A percentile compares a stretch with the other conserved stretches of the same genome.
Evolutionary conservation across 1,284 basidiomycete species (phyloP).

Genomic region (Trichosporon ovoides): DNA sequence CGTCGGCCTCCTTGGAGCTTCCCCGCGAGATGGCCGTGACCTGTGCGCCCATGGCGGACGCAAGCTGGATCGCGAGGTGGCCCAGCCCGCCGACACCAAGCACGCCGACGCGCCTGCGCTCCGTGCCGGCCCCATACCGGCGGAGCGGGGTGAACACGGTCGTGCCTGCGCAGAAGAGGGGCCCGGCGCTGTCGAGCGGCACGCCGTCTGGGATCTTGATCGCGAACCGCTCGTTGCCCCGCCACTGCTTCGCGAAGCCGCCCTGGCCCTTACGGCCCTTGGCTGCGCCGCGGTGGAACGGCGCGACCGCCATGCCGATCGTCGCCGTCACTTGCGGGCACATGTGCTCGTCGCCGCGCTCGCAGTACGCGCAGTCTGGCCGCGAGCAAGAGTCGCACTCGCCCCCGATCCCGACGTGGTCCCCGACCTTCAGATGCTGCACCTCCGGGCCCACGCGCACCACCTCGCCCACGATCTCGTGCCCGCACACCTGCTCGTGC

Average conservation of each 20-base stretch:
- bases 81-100: conserved; percentile 51
- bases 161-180: conserved; percentile 48
- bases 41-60: conserved; percentile 57
- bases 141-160: conserved; percentile 52
- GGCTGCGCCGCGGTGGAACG: not conserved
- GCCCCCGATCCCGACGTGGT: conserved; percentile 52
- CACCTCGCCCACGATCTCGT: conserved; percentile 31
- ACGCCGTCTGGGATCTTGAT: conserved; percentile 60
- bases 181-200: conserved; percentile 53
- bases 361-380: conserved; percentile 47
- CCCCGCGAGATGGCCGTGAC: conserved; percentile 56
- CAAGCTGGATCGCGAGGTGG: conserved; percentile 41
- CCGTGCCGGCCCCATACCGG: conserved; percentile 51
- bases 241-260: conserved; percentile 48
- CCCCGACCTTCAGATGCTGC: conserved; percentile 40
- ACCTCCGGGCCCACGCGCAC: conserved; percentile 24
- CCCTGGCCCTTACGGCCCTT: conserved; percentile 52
- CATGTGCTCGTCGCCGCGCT: conserved; percentile 23
- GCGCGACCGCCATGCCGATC: not conserved
- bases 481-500: conserved; percentile 18
- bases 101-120: conserved; percentile 52
- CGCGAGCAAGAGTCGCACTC: conserved; percentile 50
- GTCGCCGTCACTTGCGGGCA: not conserved
- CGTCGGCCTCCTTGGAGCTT: conserved; percentile 50
- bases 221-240: conserved; percentile 53